Percentiles rank a stretch among this genome's conserved stretches.
These are phyloP conservation scores for Nothophoma quercina DNA, from an alignment of 2,329 filamentous ascomycete genomes.

Conservation along the genomic window DNA sequence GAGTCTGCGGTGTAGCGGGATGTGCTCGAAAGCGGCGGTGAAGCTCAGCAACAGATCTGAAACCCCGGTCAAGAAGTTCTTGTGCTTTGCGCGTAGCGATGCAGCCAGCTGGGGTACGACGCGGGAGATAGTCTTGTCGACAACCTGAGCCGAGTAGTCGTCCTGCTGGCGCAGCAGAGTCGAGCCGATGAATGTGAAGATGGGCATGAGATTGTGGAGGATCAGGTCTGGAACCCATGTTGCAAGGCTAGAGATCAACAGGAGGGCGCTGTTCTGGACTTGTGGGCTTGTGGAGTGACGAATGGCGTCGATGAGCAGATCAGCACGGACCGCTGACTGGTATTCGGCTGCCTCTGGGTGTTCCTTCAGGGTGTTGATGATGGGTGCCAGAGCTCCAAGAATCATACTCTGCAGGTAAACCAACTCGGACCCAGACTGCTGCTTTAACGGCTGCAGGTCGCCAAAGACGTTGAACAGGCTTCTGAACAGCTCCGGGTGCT, in stretches of 20 bases:
- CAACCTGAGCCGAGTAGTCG: constrained; percentile 95
- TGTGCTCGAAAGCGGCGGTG: constrained; percentile 94
- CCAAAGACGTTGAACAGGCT: constrained; percentile 85
- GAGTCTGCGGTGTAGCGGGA: constrained; percentile 83
- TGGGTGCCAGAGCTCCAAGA: constrained; percentile 80
- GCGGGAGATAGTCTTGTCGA: constrained; percentile 90
- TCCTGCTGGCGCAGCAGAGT: constrained; percentile 92
- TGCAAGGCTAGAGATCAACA: constrained; percentile 86
- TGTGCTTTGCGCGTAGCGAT: constrained; percentile 79
- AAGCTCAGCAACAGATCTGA: constrained; percentile 95
- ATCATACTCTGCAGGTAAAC: constrained; percentile 89
- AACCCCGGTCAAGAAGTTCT: constrained; percentile 80
- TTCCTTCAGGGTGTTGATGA: constrained; percentile 77
- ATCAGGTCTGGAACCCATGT: constrained; percentile 89
- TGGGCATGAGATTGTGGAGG: constrained; percentile 97
- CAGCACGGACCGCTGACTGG: constrained; percentile 80
- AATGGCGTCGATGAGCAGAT: constrained; percentile 92
- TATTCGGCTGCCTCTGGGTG: constrained; percentile 69
- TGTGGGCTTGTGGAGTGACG: constrained; percentile 90
- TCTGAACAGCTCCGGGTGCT: constrained; percentile 78
- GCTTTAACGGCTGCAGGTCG: constrained; percentile 84
- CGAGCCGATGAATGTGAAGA: constrained; percentile 97
- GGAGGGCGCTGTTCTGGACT: constrained; percentile 88
- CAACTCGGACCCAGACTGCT: constrained; percentile 82
- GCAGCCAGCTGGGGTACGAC: constrained; percentile 91